These are phyloP conservation scores for Globisporangium middletonii DNA, from an alignment of 352 stramenopile genomes.

Conservation along the genomic window DNA sequence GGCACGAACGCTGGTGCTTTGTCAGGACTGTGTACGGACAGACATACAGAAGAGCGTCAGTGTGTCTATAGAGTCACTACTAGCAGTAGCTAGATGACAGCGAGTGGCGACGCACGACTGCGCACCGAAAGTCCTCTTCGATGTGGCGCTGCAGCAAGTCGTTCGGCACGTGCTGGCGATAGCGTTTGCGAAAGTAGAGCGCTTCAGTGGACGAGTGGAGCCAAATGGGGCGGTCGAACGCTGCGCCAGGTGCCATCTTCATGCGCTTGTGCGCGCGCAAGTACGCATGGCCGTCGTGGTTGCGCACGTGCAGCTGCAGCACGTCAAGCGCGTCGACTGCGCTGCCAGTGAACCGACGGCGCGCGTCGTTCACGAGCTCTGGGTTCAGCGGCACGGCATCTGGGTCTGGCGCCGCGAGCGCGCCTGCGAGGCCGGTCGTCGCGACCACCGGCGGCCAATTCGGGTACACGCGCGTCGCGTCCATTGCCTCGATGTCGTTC, in stretches of 20 bases:
- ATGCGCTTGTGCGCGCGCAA: slow-evolving; percentile 38
- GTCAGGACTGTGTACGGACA: slow-evolving; percentile 12
- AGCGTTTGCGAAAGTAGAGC: slow-evolving; percentile 28
- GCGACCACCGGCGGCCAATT: slow-evolving; percentile 47
- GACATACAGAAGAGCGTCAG: background rate
- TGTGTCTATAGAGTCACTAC: background rate
- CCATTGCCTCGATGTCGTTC: slow-evolving; percentile 23
- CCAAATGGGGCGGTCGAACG: background rate
- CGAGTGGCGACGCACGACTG: background rate
- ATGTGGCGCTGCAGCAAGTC: slow-evolving; percentile 34
- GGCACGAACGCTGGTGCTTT: slow-evolving; percentile 22
- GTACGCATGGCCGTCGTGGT: slow-evolving; percentile 42
- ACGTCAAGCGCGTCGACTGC: slow-evolving; percentile 45
- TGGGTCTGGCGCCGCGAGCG: slow-evolving; percentile 32
- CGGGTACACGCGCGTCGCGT: slow-evolving; percentile 49
- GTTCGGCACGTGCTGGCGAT: slow-evolving; percentile 43
- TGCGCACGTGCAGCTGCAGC: slow-evolving; percentile 49
- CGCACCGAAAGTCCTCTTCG: slow-evolving; percentile 28
- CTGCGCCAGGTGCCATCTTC: slow-evolving; percentile 16
- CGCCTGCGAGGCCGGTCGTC: slow-evolving; percentile 39
- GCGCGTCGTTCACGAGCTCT: slow-evolving; percentile 41
- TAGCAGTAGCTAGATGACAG: background rate
- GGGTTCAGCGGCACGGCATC: slow-evolving; percentile 48
- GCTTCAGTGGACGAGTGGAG: slow-evolving; percentile 7
- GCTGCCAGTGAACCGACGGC: slow-evolving; percentile 23